Evolutionary conservation across 148 eudicot genomes (phyloP), one percentile per base, ranked within the genome.

Genomic region (Rhododendron mucronatum): DNA sequence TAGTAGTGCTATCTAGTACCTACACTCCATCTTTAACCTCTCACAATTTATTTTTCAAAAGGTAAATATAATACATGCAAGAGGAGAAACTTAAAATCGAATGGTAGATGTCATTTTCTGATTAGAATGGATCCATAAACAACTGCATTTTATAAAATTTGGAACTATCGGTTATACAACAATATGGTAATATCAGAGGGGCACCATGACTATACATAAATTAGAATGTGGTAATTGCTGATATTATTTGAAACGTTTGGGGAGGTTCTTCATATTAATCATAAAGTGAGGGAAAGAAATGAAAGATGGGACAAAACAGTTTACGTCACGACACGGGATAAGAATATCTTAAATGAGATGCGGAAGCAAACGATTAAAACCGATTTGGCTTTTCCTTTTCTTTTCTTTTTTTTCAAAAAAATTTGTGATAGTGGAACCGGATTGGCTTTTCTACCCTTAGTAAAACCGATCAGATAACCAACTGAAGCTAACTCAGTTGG

Each of bases 271-370:
- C 55, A 39, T 61, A 63, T 61, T 82, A 82, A 15, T 11, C 53
- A 23, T 30, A 82, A 39, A 59, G 28, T 9, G 39, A 33, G 14
- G 37, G 47, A 45, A 13, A 41, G 7, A 15, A 71, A 48, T 30
- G 47, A 21, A 20, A 73, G 80, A 11, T 33, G 61, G 45, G 59
- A 11, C 11, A 57, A 84, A 39, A 12, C n/a, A 35, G 73, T 81
- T 82, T 74, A 86, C 85, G 85, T 82, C 85, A 86, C 88, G 81
- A 11, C 80, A 50, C 13, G 55, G 20, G 33, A 50, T 30, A 79
- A 74, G 88, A 86, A 86, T 86, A 86, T 86, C 88, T 86, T 82
- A 73, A 82, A 86, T 82, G 73, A 74, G 85, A 82, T 86, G 82
- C 85, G 59, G 80, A 86, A 86, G 88, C 88, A 86, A 86, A 86